Percentiles rank a stretch among this genome's conserved stretches.
These are phyloP conservation scores for Penicillium riverlandense DNA, from an alignment of 495 filamentous ascomycete genomes.

Conservation along the genomic window DNA sequence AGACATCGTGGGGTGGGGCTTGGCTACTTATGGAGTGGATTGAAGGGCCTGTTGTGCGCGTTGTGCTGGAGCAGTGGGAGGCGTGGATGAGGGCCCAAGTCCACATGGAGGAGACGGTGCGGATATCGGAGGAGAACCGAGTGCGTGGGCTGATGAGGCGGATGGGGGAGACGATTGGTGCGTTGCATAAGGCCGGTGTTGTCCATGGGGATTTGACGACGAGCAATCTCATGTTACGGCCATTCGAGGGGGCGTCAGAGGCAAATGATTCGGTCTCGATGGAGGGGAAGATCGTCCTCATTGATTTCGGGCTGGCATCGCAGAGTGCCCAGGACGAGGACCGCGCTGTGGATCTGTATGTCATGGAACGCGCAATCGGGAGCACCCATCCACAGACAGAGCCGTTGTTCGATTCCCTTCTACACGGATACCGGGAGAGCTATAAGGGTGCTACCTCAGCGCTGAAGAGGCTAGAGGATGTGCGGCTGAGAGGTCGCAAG, in stretches of 20 bases:
- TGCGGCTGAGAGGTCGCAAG: slow-evolving; percentile 94
- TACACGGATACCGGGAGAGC: slow-evolving; percentile 54
- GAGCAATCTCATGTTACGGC: slow-evolving; percentile 86
- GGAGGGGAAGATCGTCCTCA: slow-evolving; percentile 75
- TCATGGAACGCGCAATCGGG: slow-evolving; percentile 91
- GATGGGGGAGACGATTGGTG: slow-evolving; percentile 71
- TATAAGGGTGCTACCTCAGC: slow-evolving; percentile 53
- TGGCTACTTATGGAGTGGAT: slow-evolving; percentile 94
- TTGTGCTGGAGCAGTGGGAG: slow-evolving; percentile 60
- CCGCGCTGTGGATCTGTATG: slow-evolving; percentile 92
- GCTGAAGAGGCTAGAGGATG: slow-evolving; percentile 79
- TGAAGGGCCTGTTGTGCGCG: slow-evolving; percentile 60
- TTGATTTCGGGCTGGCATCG: slow-evolving; percentile 90
- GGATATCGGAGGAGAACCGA: slow-evolving; percentile 21
- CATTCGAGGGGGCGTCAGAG: slow-evolving; percentile 13
- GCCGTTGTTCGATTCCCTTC: slow-evolving; percentile 58
- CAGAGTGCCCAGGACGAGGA: slow-evolving; percentile 86
- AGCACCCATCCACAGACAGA: slow-evolving; percentile 91
- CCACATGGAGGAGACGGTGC: no score
- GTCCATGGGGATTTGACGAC: slow-evolving; percentile 96
- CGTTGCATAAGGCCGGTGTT: slow-evolving; percentile 72
- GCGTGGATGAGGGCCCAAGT: slow-evolving; percentile 23
- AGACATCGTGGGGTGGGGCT: slow-evolving; percentile 50
- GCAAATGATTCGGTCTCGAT: slow-evolving; percentile 21
- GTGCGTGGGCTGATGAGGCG: slow-evolving; percentile 55